phyloP scores from a whole-genome alignment of 2,329 filamentous ascomycete species.

The Stachybotrys chlorohalonatus region DNA sequence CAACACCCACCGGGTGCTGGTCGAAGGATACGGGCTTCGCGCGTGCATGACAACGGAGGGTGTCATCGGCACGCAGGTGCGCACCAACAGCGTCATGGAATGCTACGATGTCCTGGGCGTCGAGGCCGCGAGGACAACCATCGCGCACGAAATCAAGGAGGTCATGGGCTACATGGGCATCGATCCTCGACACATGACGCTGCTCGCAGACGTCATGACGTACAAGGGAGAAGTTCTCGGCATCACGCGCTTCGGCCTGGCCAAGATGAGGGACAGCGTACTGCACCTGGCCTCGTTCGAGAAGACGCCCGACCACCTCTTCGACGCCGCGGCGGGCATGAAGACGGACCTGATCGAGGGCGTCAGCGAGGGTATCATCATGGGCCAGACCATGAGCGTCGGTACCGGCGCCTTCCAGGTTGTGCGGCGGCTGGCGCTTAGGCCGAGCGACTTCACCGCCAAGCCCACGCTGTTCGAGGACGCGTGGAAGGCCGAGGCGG shows the following conservation, averaged over 20 bases:
- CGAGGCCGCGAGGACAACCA: slow-evolving; percentile 84
- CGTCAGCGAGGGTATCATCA: slow-evolving; percentile 94
- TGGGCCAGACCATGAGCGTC: slow-evolving; percentile 88
- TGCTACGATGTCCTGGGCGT: slow-evolving; percentile 81
- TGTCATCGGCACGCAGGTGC: slow-evolving; percentile 66
- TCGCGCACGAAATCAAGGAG: slow-evolving; percentile 75
- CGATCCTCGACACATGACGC: slow-evolving; percentile 94
- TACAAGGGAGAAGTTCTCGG: slow-evolving; percentile 98
- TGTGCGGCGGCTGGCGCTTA: slow-evolving; percentile 65
- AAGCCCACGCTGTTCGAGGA: slow-evolving; percentile 66
- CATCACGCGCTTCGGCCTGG: slow-evolving; percentile 91
- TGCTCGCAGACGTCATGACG: slow-evolving; percentile 97
- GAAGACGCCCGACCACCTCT: slow-evolving; percentile 95
- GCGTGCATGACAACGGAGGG: slow-evolving; percentile 91
- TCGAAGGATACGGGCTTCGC: slow-evolving; percentile 88
- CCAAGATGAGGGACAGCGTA: slow-evolving; percentile 93
- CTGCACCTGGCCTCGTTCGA: slow-evolving; percentile 93
- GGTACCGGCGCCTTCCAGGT: slow-evolving; percentile 92
- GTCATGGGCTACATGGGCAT: slow-evolving; percentile 96
- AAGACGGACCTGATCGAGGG: slow-evolving; percentile 90
- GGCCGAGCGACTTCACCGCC: slow-evolving; percentile 44
- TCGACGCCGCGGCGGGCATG: slow-evolving; percentile 86
- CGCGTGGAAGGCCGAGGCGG: slow-evolving; percentile 36
- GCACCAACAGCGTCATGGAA: slow-evolving; percentile 86
- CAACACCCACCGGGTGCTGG: slow-evolving; percentile 64